Evolutionary conservation across 768 basidiomycete genomes (phyloP).

Genomic region (Xerocomus brunneocitrinus): DNA sequence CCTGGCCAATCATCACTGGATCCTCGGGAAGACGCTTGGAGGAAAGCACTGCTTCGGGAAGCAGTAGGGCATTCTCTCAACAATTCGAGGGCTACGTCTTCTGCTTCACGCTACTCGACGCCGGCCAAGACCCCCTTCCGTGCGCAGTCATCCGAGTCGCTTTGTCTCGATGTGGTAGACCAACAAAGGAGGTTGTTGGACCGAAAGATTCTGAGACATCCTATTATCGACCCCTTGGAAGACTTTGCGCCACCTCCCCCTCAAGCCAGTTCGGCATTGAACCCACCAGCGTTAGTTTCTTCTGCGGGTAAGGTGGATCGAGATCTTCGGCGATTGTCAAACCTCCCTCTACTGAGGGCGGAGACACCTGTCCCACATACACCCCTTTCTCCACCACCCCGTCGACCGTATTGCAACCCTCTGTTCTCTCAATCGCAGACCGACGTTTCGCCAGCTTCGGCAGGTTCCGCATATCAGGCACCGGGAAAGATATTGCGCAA

Average conservation of each 20-base stretch:
- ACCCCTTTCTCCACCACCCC: conserved; percentile 65
- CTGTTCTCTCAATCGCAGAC: conserved; percentile 58
- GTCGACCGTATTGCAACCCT: conserved; percentile 37
- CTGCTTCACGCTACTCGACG: conserved; percentile 34
- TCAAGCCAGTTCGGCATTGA: conserved; percentile 1
- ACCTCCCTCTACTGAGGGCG: conserved; percentile 50
- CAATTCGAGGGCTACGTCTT: conserved; percentile 46
- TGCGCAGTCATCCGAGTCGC: conserved; percentile 21
- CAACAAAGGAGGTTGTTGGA: conserved; percentile 32
- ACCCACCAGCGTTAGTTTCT: conserved; percentile 11
- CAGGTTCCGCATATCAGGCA: conserved; percentile 4
- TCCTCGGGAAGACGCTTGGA: conserved; percentile 63
- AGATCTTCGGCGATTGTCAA: conserved; percentile 37
- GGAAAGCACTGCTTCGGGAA: conserved; percentile 68
- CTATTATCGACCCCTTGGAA: conserved; percentile 33
- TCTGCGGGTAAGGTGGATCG: conserved; percentile 14
- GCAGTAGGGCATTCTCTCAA: conserved; percentile 76
- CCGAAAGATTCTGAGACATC: conserved; percentile 43
- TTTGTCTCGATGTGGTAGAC: conserved; percentile 13
- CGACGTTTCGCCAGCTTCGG: conserved; percentile 33
- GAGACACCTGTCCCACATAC: conserved; percentile 63
- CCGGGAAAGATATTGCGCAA: conserved; percentile 36
- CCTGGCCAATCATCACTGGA: conserved; percentile 56
- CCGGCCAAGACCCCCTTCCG: conserved; percentile 29
- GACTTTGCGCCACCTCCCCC: conserved; percentile 27